These are phyloP conservation scores for Aaosphaeria arxii DNA, from an alignment of 2,329 filamentous ascomycete genomes.

Conservation along the genomic window DNA sequence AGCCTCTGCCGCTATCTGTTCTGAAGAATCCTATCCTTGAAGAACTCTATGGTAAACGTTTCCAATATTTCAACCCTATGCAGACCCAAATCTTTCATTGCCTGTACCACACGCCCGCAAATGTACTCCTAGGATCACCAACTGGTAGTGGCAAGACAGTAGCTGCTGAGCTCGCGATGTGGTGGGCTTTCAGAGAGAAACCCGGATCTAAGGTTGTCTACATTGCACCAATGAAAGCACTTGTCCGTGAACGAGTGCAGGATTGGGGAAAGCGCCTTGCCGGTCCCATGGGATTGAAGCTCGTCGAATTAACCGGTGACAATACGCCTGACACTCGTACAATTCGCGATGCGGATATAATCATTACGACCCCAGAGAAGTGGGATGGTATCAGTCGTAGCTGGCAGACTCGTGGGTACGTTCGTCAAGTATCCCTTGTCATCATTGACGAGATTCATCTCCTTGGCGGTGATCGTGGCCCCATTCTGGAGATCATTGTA, in stretches of 20 bases:
- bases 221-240: constrained; percentile 98
- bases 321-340: constrained; percentile 96
- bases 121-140: constrained; percentile 90
- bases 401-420: constrained; percentile 97
- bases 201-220: constrained; percentile 98
- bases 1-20: constrained; percentile 82
- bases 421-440: constrained; percentile 89
- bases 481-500: constrained; percentile 96
- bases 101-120: constrained; percentile 86
- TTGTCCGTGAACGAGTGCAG: constrained; percentile 92
- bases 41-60: constrained; percentile 82
- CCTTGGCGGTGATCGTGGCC: constrained; percentile 91
- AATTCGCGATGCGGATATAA: constrained; percentile 93
- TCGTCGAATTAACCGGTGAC: constrained; percentile 95
- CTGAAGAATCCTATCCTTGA: constrained; percentile 85
- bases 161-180: constrained; percentile 95
- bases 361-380: constrained; percentile 98
- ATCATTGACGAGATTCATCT: constrained; percentile 99
- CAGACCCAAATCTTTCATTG: constrained; percentile 98
- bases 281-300: constrained; percentile 76
- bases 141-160: constrained; percentile 98
- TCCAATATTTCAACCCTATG: constrained; percentile 99
- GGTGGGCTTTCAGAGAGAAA: constrained; percentile 96
- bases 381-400: constrained; percentile 99
- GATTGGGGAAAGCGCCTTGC: constrained; percentile 88